Evolutionary conservation across 2,329 filamentous ascomycete genomes (phyloP).

Genomic region (Paraphaeosphaeria minitans): DNA sequence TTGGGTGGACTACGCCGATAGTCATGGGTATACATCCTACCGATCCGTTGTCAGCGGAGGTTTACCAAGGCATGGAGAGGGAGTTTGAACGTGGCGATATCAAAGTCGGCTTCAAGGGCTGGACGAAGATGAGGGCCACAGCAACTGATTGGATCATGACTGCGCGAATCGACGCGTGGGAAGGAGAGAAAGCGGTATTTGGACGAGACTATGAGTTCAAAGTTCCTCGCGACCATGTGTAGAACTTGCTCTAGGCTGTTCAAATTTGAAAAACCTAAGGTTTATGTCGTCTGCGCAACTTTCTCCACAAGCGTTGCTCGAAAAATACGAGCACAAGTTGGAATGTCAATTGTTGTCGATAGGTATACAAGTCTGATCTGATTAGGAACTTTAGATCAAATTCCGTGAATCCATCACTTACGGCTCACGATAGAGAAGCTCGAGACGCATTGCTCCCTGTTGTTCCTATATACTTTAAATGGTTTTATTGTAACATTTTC

Average conservation of each 20-base stretch:
- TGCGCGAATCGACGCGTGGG: constrained; percentile 9
- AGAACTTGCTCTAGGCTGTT: neutral
- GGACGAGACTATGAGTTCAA: constrained; percentile 10
- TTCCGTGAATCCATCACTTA: no score
- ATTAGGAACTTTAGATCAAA: no score
- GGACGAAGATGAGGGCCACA: constrained; percentile 7
- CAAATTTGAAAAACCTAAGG: neutral
- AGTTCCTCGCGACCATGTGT: constrained; percentile 8
- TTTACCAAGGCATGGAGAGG: constrained; percentile 4
- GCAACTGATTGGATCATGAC: constrained; percentile 4
- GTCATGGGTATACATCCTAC: constrained; percentile 4
- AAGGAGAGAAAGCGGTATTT: constrained; percentile 7
- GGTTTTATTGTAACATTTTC: no score
- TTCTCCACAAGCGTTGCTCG: neutral
- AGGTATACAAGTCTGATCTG: no score
- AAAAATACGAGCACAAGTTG: no score
- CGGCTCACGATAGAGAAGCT: no score
- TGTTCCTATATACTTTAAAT: no score
- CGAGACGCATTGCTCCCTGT: no score
- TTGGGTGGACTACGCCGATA: constrained; percentile 4
- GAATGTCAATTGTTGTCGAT: no score
- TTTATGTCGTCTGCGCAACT: neutral
- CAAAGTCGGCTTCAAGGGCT: neutral
- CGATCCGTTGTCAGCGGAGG: constrained; percentile 7
- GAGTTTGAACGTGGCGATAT: constrained; percentile 9